Evolutionary conservation across 2,329 filamentous ascomycete genomes (phyloP).

Genomic region (Penicillium sclerotiorum): DNA sequence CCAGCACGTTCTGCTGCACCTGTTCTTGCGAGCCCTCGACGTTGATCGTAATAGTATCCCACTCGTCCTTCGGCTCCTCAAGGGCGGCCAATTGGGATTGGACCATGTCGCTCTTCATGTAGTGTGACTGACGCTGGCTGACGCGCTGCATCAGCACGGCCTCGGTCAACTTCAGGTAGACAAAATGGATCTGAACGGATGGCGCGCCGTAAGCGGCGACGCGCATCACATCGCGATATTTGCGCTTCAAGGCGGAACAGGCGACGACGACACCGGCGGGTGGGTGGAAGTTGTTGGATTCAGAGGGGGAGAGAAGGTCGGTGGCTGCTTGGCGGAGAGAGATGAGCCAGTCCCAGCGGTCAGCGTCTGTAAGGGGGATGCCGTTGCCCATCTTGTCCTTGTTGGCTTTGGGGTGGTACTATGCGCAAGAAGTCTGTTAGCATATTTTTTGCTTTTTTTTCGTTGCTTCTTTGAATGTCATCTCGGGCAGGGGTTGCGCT

Average conservation of each 20-base stretch:
- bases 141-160: slow-evolving; percentile 76
- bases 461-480: not conserved
- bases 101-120: slow-evolving; percentile 96
- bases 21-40: slow-evolving; percentile 55
- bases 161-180: slow-evolving; percentile 82
- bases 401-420: slow-evolving; percentile 64
- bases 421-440: slow-evolving; percentile 11
- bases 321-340: slow-evolving; percentile 67
- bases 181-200: slow-evolving; percentile 81
- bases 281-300: slow-evolving; percentile 48
- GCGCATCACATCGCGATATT: slow-evolving; percentile 91
- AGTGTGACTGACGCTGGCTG: slow-evolving; percentile 74
- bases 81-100: slow-evolving; percentile 85
- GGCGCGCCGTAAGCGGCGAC: slow-evolving; percentile 76
- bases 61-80: slow-evolving; percentile 78
- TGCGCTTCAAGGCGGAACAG: slow-evolving; percentile 93
- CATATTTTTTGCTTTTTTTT: slow-evolving; percentile 1
- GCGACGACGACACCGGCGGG: slow-evolving; percentile 84
- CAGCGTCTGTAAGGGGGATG: slow-evolving; percentile 83
- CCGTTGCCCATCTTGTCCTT: slow-evolving; percentile 88
- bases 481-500: not conserved
- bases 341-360: slow-evolving; percentile 97
- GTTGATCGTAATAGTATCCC: slow-evolving; percentile 72
- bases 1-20: slow-evolving; percentile 64
- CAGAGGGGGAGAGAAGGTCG: slow-evolving; percentile 50